A percentile compares a stretch with the other conserved stretches of the same genome.
These are phyloP conservation scores for Gentiana macrophylla DNA, from an alignment of 257 asterid genomes.

Conservation along the genomic window DNA sequence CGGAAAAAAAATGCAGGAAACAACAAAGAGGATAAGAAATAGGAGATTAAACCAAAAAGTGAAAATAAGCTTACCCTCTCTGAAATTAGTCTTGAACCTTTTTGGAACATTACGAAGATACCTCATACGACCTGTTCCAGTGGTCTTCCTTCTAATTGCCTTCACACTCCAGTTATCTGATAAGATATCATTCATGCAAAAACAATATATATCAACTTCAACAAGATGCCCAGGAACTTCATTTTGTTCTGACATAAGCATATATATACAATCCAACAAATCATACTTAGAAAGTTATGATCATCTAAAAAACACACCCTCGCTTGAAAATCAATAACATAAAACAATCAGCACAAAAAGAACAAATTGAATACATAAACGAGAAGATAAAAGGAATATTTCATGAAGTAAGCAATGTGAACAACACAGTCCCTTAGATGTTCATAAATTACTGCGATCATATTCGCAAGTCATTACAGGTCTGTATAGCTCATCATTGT, in stretches of 20 bases:
- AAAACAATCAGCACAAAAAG: too few relatives aligned
- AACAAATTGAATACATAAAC: not conserved
- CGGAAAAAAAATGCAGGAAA: too few relatives aligned
- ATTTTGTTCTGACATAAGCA: too few relatives aligned
- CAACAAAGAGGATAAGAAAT: not conserved
- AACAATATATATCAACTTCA: not conserved
- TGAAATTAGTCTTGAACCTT: slow-evolving; percentile 30
- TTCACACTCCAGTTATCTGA: slow-evolving; percentile 36
- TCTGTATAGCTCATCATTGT: slow-evolving; percentile 28
- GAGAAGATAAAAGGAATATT: not conserved
- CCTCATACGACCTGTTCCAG: slow-evolving; percentile 37
- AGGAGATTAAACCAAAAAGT: not conserved
- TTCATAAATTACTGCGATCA: slow-evolving; percentile 27
- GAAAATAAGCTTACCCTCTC: slow-evolving; percentile 18
- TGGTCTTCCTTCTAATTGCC: slow-evolving; percentile 33
- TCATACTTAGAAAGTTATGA: too few relatives aligned
- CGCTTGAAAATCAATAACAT: too few relatives aligned
- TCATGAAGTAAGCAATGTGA: not conserved
- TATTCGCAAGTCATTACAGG: slow-evolving; percentile 41
- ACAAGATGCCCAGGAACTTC: not conserved
- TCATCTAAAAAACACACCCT: too few relatives aligned
- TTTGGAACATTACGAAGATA: slow-evolving; percentile 21
- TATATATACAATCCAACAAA: too few relatives aligned
- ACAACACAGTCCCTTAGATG: slow-evolving; percentile 48
- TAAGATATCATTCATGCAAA: not conserved